Conservation (phyloP, 2,329 filamentous ascomycete genomes). For the Chrysoporthe cubensis region DNA sequence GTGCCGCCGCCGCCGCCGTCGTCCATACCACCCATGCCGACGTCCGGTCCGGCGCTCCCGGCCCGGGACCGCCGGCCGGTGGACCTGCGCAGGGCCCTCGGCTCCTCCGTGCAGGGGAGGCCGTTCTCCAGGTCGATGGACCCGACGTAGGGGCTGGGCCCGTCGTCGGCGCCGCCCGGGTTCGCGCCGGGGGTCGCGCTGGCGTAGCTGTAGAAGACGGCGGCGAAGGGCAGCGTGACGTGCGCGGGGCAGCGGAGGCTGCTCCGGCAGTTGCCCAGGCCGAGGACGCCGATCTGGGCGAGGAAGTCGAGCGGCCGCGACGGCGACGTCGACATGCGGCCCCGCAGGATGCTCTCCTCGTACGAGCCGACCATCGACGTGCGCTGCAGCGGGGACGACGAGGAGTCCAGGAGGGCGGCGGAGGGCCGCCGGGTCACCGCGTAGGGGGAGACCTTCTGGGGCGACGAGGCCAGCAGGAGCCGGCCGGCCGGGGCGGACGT, state of each 20-base stretch:
- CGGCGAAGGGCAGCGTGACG: slow-evolving; percentile 87
- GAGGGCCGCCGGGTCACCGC: slow-evolving; percentile 62
- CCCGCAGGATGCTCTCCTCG: slow-evolving; percentile 92
- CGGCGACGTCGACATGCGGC: slow-evolving; percentile 94
- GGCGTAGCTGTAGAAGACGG: slow-evolving; percentile 93
- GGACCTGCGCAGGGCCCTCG: slow-evolving; percentile 52
- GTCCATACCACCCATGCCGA: slow-evolving; percentile 30
- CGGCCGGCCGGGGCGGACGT: slow-evolving; percentile 59
- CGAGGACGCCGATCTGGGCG: slow-evolving; percentile 92
- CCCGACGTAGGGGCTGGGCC: slow-evolving; percentile 94
- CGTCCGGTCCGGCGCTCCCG: slow-evolving; percentile 38
- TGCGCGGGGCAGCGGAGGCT: slow-evolving; percentile 86
- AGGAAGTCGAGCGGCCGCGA: slow-evolving; percentile 92
- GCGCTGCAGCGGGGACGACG: slow-evolving; percentile 74
- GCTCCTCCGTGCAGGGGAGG: slow-evolving; percentile 59
- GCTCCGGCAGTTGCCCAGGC: slow-evolving; percentile 84
- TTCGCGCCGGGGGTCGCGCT: slow-evolving; percentile 58
- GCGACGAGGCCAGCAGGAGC: slow-evolving; percentile 44
- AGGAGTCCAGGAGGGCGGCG: slow-evolving; percentile 71
- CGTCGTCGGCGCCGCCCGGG: slow-evolving; percentile 65
- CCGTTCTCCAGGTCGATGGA: slow-evolving; percentile 88
- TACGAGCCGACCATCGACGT: slow-evolving; percentile 98
- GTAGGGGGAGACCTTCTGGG: slow-evolving; percentile 53
- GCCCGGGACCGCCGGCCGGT: slow-evolving; percentile 34
- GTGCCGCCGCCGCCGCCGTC: not conserved